phyloP scores from a whole-genome alignment of 495 filamentous ascomycete genomes.

The Lasiosphaeria hispida region DNA sequence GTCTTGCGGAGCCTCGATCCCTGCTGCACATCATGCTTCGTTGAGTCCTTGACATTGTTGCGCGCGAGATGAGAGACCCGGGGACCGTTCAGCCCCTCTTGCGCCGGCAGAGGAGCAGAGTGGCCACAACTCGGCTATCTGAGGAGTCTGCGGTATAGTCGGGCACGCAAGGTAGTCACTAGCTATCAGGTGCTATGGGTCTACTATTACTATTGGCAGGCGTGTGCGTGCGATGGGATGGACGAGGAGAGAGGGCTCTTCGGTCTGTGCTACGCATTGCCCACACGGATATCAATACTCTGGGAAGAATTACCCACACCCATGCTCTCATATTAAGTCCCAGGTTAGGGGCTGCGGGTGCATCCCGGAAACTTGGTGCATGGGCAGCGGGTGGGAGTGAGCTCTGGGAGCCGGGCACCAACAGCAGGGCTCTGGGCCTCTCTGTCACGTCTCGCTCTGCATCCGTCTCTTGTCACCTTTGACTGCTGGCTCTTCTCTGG shows the following conservation, averaged over 20 bases:
- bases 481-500: background rate
- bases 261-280: conserved; percentile 13
- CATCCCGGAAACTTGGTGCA: conserved; percentile 29
- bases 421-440: background rate
- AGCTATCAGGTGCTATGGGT: background rate
- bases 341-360: conserved; percentile 23
- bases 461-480: background rate
- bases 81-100: no score
- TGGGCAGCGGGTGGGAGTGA: conserved; percentile 10
- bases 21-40: conserved; percentile 28
- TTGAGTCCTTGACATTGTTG: conserved; percentile 8
- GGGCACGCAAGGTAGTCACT: no score
- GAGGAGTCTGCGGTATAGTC: no score
- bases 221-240: conserved; percentile 4
- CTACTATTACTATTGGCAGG: conserved; percentile 6
- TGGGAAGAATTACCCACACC: conserved; percentile 17
- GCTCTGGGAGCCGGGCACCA: background rate
- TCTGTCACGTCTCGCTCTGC: no score
- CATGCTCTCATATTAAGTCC: conserved; percentile 14
- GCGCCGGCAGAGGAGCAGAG: no score
- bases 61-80: no score
- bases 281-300: conserved; percentile 8
- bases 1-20: conserved; percentile 18
- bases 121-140: no score
- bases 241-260: background rate